Conservation (phyloP, 805 yeast genomes). For the Hanseniaspora hatyaiensis region DNA sequence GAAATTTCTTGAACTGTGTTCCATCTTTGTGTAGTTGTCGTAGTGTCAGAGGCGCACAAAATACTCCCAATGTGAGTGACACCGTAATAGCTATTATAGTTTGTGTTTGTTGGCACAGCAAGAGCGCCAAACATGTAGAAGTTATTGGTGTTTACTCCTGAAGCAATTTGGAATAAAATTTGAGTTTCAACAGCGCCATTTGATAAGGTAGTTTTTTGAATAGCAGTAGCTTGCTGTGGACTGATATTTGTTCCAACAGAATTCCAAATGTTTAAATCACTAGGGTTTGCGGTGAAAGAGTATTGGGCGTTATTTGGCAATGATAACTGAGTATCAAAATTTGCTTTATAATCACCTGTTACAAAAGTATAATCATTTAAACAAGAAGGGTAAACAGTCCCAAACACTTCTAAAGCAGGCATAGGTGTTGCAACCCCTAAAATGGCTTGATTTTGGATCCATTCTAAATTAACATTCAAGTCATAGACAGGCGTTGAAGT, state of each 20-base stretch:
- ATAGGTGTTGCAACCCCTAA: neutral
- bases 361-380: slow-evolving; percentile 8
- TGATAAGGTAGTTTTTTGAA: slow-evolving; percentile 16
- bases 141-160: neutral
- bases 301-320: slow-evolving; percentile 12
- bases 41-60: slow-evolving; percentile 17
- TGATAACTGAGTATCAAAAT: slow-evolving; percentile 1
- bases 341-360: slow-evolving; percentile 6
- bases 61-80: slow-evolving; percentile 21
- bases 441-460: slow-evolving; percentile 6
- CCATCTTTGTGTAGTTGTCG: slow-evolving; percentile 18
- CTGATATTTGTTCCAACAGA: slow-evolving; percentile 22
- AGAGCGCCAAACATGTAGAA: slow-evolving; percentile 19
- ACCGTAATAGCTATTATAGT: slow-evolving; percentile 18
- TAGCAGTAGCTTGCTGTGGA: slow-evolving; percentile 13
- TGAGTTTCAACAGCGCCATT: slow-evolving; percentile 19
- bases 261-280: slow-evolving; percentile 19
- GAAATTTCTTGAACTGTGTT: slow-evolving; percentile 20
- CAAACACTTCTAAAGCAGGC: slow-evolving; percentile 12
- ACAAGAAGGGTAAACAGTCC: slow-evolving; percentile 13
- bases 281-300: slow-evolving; percentile 5
- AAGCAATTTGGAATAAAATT: neutral
- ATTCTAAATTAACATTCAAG: slow-evolving; percentile 3
- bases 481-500: slow-evolving; percentile 1
- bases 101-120: slow-evolving; percentile 19